Percentiles rank a stretch among this genome's conserved stretches.
phyloP scores from a whole-genome alignment of 129 eudicot genomes.

The Heracleum sosnowskyi region DNA sequence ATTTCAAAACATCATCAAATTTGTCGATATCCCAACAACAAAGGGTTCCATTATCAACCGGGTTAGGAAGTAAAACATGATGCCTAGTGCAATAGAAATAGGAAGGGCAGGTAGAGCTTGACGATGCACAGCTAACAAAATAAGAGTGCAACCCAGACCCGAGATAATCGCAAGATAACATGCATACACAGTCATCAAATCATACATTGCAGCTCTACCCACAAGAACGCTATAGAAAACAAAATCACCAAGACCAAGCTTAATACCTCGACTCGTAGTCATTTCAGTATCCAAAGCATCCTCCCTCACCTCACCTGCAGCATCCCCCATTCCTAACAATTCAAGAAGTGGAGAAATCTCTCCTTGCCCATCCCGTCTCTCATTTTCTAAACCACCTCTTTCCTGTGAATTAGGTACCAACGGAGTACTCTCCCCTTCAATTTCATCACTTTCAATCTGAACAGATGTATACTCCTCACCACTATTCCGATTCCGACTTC shows the following conservation, averaged over 20 bases:
- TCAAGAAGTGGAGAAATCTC: constrained; percentile 33
- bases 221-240: constrained; percentile 95
- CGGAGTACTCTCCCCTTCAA: constrained; percentile 55
- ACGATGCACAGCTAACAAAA: constrained; percentile 80
- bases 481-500: constrained; percentile 6
- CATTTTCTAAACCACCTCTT: constrained; percentile 11
- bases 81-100: constrained; percentile 76
- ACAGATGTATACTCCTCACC: constrained; percentile 11
- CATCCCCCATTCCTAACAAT: constrained; percentile 26
- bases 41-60: constrained; percentile 92
- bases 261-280: constrained; percentile 54
- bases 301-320: constrained; percentile 20
- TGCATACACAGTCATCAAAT: constrained; percentile 98
- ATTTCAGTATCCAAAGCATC: constrained; percentile 3
- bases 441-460: constrained; percentile 7
- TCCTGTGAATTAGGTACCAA: constrained; percentile 47
- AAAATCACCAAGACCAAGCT: constrained; percentile 94
- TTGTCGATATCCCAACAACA: constrained; percentile 82
- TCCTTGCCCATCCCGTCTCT: constrained; percentile 18
- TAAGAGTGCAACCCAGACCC: constrained; percentile 91
- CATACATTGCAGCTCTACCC: constrained; percentile 99
- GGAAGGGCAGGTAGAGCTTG: constrained; percentile 99
- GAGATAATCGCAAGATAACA: constrained; percentile 96
- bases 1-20: constrained; percentile 76
- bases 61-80: constrained; percentile 87